Base-by-base conservation (phyloP, 805 yeast genomes). In the Naumovozyma dairenensis region DNA sequence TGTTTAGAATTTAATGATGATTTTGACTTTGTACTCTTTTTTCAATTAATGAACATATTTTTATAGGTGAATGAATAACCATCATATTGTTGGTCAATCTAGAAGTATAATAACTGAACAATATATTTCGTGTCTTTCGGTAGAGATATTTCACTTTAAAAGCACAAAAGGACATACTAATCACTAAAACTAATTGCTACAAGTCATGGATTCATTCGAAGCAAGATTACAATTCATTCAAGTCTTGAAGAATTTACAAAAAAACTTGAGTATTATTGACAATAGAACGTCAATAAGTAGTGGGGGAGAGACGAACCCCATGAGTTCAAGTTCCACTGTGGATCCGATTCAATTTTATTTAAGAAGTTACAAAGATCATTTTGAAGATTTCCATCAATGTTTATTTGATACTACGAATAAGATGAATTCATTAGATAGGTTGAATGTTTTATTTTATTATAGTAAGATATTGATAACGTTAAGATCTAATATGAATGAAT, bases 201-300 rank as follows among this genome's bases (percentile, higher is more conserved):
- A 12, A 24, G 29, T 10, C 12, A 84, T 87, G 94, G 96, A 87
- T 53, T 77, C 95, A 1, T 83, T 89, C 55, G 95, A 84, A 49
- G 86, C 87, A 4, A 70, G 89, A 38, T 61, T 84, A 29, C 80
- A 80, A 55, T 79, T 87, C 47, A 67, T 74, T 5, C 82, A 77
- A 45, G 71, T 76, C 28, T 64, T 87, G 35, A 69, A 76, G 44
- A 55, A 66, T 5, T 60, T 89, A 27, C 77, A 74, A 28, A 87
- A 94, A 42, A 52, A 55, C 4, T 27, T 54, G 15, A 32, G 29
- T 18, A 16, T 29, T 8, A 18, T 13, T 12, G 20, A 29, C 16
- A 13, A 2, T 18, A 2, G 5, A 22, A 18, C 29, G n/a, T 14
- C 30, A 29, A 24, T 24, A 82, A 38, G 65, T 82, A 28, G 81